A percentile compares a stretch with the other conserved stretches of the same genome.
These are phyloP conservation scores for Monosporascus sp. DNA, from an alignment of 2,329 filamentous ascomycete species.

Conservation along the genomic window DNA sequence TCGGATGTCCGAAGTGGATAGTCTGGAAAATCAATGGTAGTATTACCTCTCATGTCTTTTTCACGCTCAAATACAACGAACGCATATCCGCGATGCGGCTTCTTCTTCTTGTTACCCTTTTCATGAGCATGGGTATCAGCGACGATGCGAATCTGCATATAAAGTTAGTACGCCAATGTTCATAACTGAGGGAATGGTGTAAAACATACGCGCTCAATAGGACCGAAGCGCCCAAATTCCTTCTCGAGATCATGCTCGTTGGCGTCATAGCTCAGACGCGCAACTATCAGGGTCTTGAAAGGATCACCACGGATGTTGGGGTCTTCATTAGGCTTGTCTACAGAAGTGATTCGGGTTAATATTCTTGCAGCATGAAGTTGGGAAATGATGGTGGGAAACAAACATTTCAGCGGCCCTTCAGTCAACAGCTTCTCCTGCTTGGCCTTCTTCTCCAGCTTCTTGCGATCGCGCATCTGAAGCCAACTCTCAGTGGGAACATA, in stretches of 20 bases:
- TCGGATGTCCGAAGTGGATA: constrained; percentile 20
- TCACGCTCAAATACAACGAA: constrained; percentile 97
- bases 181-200: neutral
- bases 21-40: constrained; percentile 36
- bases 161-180: constrained; percentile 1
- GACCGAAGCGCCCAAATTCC: constrained; percentile 89
- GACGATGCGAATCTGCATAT: constrained; percentile 73
- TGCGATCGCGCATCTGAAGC: constrained; percentile 80
- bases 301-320: constrained; percentile 87
- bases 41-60: constrained; percentile 98
- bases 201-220: constrained; percentile 76
- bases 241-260: constrained; percentile 86
- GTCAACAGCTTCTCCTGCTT: constrained; percentile 57
- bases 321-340: constrained; percentile 79
- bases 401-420: constrained; percentile 62
- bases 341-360: constrained; percentile 13
- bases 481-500: constrained; percentile 87
- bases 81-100: constrained; percentile 82
- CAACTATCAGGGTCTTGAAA: constrained; percentile 91
- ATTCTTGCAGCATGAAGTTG: neutral
- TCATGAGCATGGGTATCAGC: constrained; percentile 65
- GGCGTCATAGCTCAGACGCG: constrained; percentile 81
- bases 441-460: constrained; percentile 73
- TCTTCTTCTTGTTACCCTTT: constrained; percentile 71
- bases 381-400: constrained; percentile 14